Base-by-base conservation (phyloP, 169 alveolate species). In the Eimeria brunetti region DNA sequence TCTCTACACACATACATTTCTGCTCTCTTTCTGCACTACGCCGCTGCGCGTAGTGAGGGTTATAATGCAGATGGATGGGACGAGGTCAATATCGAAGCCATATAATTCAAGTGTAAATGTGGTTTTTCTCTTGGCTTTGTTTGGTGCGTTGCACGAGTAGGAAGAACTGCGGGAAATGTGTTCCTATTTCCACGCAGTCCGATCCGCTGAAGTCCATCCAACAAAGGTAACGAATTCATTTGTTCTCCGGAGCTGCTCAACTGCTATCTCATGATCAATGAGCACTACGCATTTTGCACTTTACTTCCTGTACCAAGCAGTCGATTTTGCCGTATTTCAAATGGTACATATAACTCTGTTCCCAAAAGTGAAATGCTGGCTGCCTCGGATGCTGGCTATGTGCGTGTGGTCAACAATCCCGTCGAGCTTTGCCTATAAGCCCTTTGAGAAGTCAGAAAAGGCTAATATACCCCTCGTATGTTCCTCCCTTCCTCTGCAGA, bases 141-240 rank as follows among this genome's bases (percentile, higher is more conserved):
- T 78, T 49, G 88, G 24, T 30, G 41, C 24, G n/a, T 78, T 49
- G 16, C 36, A n/a, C 51, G 11, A 2, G 6, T 36, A 86, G 92
- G 92, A 86, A 62, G 92, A 86, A 20, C 92, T 86, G 12, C 58
- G 81, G 22, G 92, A 86, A 33, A 62, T 86, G 7, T 86, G 92
- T 38, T 86, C 92, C 11, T 86, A 86, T 20, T 86, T 86, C 51
- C 81, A 86, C 81, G 67, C 62, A 0, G 92, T 86, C 38, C 24
- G 92, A 86, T 62, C 83, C 18, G 92, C 92, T 36, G 92, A 86
- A 60, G 92, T 86, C 53, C 92, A 86, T 83, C 92, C 92, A 62
- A 86, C 92, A 49, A 86, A 71, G 92, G 92, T 86, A 44, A 2
- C 41, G 22, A 53, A 60, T 44, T 51, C 22, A 22, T 1, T 30